A percentile compares a stretch with the other conserved stretches of the same genome.
Conservation (phyloP, 192 early-diverging fungal species). For the Backusella westeae region DNA sequence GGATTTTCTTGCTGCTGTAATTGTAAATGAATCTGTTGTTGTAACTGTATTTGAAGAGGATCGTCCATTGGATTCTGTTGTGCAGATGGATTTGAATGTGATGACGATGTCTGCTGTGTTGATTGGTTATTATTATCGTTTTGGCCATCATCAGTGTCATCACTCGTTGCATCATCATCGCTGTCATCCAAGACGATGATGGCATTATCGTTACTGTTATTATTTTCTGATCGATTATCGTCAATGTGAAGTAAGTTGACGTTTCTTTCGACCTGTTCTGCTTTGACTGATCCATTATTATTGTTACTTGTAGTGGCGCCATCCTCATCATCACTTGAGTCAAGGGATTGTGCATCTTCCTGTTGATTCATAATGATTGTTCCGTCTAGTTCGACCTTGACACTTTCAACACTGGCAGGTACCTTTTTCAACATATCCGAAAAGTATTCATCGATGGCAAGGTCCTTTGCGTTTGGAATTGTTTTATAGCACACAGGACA, state of each 20-base stretch:
- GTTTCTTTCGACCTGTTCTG: background rate
- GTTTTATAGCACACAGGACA: conserved; percentile 70
- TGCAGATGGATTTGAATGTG: background rate
- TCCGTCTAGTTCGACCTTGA: conserved; percentile 45
- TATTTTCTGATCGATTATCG: background rate
- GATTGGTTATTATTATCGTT: background rate
- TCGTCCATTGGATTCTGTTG: background rate
- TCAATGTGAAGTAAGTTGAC: background rate
- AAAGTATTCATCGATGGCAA: conserved; percentile 67
- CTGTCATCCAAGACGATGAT: background rate
- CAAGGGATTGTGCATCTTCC: background rate
- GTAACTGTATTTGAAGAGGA: background rate
- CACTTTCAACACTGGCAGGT: conserved; percentile 35
- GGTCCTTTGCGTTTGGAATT: conserved; percentile 53
- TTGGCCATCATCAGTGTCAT: background rate
- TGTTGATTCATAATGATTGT: background rate
- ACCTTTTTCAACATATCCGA: conserved; percentile 36
- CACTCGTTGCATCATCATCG: background rate
- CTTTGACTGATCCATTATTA: background rate
- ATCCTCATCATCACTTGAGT: background rate
- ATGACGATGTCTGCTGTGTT: background rate
- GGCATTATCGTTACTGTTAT: background rate
- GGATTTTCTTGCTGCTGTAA: background rate
- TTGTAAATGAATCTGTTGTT: background rate
- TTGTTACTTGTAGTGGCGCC: background rate